A percentile compares a stretch with the other conserved stretches of the same genome.
Evolutionary conservation across 768 basidiomycete species (phyloP).

Genomic region (Lactarius tabidus): DNA sequence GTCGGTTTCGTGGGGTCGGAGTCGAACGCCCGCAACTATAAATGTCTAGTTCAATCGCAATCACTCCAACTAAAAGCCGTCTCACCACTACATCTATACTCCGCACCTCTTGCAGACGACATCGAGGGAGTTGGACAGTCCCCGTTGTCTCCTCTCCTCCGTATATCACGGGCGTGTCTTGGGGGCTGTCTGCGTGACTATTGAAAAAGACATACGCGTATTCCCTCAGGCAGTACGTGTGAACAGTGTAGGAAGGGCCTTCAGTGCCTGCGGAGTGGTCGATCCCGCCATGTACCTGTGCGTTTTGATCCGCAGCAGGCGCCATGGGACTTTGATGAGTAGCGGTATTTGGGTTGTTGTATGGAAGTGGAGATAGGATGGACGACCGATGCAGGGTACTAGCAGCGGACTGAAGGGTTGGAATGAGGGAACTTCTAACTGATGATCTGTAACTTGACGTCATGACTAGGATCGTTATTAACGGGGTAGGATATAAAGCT

Average conservation of each 20-base stretch:
- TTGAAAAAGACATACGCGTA: constrained; percentile 13
- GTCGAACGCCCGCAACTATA: constrained; percentile 6
- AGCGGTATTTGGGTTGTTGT: not conserved
- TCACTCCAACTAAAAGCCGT: not conserved
- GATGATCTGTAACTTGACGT: not conserved
- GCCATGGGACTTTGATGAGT: not conserved
- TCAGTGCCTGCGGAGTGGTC: not conserved
- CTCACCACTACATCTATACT: constrained; percentile 17
- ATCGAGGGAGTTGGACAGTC: constrained; percentile 1
- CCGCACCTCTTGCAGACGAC: not conserved
- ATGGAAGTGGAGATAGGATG: not conserved
- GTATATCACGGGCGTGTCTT: constrained; percentile 3
- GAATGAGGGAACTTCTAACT: not conserved
- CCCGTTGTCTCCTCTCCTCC: constrained; percentile 18
- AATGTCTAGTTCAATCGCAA: not conserved
- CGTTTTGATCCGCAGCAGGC: not conserved
- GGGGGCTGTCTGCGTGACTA: constrained; percentile 7
- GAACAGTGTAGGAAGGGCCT: not conserved
- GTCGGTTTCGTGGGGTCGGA: not conserved
- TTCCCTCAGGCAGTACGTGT: not conserved
- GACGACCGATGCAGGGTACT: not conserved
- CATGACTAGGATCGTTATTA: not conserved
- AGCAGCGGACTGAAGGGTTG: not conserved
- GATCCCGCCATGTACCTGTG: not conserved
- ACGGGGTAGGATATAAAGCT: not conserved